These are phyloP conservation scores for Eremochloa ophiuroides DNA, from an alignment of 176 grass and related monocot species.

Conservation along the genomic window DNA sequence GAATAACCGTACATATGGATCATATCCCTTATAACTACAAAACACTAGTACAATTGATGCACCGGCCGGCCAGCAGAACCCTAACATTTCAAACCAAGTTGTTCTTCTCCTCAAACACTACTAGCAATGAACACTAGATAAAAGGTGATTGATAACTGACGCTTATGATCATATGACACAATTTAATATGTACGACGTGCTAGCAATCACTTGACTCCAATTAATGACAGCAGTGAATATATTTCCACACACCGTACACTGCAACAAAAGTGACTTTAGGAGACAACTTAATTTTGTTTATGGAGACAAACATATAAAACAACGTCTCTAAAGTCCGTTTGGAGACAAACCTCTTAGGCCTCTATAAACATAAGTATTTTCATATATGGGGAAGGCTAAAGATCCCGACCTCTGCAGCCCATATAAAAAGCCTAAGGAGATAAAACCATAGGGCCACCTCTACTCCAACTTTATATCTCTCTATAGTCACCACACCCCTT, in stretches of 20 bases:
- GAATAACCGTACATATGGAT: neutral
- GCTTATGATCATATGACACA: neutral
- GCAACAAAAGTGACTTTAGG: neutral
- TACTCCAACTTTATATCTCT: no score
- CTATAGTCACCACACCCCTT: no score
- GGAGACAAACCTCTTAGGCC: no score
- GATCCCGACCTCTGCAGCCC: no score
- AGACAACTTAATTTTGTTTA: neutral
- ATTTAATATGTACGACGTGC: neutral
- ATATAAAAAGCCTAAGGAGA: no score
- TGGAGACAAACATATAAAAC: no score
- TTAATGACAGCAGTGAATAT: neutral
- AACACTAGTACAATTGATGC: neutral
- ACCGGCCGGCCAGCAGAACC: neutral
- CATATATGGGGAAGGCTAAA: no score
- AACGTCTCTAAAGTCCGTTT: no score
- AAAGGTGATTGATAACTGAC: neutral
- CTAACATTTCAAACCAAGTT: neutral
- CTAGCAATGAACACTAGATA: neutral
- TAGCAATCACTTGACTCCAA: neutral
- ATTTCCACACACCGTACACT: neutral
- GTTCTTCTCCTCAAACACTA: neutral
- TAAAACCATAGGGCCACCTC: no score
- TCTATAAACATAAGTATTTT: no score
- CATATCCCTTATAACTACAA: neutral